Percentiles rank a stretch among this genome's conserved stretches.
Conservation (phyloP, 345 rosid species). For the Firmiana major region DNA sequence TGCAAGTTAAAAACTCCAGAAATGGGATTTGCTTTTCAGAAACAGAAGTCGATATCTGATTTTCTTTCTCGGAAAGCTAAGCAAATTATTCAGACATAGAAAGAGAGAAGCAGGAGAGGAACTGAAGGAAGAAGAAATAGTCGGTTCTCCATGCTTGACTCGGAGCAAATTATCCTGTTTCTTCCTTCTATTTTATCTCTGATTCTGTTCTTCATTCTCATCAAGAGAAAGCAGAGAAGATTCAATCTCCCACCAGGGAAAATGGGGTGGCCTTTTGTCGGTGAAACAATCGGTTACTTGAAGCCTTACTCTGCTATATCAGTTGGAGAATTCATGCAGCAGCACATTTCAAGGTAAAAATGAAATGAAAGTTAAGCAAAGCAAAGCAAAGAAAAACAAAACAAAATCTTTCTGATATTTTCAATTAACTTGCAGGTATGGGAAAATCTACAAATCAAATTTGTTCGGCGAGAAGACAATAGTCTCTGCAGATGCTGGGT, state of each 20-base stretch:
- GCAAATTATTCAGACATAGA: neutral
- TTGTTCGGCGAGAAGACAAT: slow-evolving; percentile 89
- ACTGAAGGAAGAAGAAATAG: neutral
- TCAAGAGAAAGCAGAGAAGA: slow-evolving; percentile 45
- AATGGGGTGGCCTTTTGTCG: slow-evolving; percentile 91
- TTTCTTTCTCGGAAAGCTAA: slow-evolving; percentile 14
- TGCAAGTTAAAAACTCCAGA: slow-evolving; percentile 19
- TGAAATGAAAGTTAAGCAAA: neutral
- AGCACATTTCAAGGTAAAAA: slow-evolving; percentile 63
- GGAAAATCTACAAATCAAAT: slow-evolving; percentile 81
- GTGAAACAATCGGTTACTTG: slow-evolving; percentile 86
- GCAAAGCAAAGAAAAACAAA: neutral
- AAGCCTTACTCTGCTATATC: slow-evolving; percentile 76
- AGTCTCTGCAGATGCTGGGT: slow-evolving; percentile 92
- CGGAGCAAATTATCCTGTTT: slow-evolving; percentile 57
- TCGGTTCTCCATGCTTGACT: slow-evolving; percentile 58
- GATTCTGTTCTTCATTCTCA: slow-evolving; percentile 47
- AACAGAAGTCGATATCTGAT: slow-evolving; percentile 31
- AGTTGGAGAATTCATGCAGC: slow-evolving; percentile 86
- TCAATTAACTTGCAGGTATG: slow-evolving; percentile 49
- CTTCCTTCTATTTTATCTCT: slow-evolving; percentile 67
- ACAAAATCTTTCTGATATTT: neutral
- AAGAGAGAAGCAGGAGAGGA: neutral
- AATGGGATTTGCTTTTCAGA: slow-evolving; percentile 33
- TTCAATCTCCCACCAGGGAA: slow-evolving; percentile 89